Evolutionary conservation across 2,329 filamentous ascomycete genomes (phyloP).

Genomic region (Leptographium wingfieldii): DNA sequence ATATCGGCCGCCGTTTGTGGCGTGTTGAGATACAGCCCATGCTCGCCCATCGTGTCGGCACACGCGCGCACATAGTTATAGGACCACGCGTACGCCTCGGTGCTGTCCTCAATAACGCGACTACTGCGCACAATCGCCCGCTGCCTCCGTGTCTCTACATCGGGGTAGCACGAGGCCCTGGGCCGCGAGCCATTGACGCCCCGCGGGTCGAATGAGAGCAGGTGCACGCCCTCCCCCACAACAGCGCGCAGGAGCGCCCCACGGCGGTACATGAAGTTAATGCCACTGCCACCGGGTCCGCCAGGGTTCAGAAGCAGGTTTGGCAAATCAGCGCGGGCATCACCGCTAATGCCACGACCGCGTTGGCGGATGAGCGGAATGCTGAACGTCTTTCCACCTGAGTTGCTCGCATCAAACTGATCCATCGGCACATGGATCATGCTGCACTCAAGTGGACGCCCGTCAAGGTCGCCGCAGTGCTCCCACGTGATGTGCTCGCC

Average conservation of each 20-base stretch:
- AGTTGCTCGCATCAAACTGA: background rate
- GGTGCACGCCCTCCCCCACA: background rate
- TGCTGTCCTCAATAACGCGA: background rate
- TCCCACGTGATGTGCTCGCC: background rate
- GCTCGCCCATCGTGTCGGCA: background rate
- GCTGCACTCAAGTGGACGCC: background rate
- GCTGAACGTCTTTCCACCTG: background rate
- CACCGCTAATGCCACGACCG: background rate
- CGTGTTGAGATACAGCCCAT: background rate
- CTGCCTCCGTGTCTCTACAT: background rate
- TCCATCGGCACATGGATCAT: background rate
- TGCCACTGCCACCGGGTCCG: background rate
- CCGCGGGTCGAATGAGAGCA: background rate
- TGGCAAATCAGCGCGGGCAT: background rate
- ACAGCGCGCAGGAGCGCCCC: background rate
- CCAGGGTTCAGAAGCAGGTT: background rate
- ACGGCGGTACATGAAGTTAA: background rate
- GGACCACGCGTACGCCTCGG: background rate
- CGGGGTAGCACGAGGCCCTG: background rate
- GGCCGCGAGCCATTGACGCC: background rate
- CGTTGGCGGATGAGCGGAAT: background rate
- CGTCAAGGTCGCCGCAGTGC: background rate
- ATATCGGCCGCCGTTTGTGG: conserved; percentile 1
- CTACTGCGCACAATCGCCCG: background rate
- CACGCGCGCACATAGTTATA: background rate